Conservation (phyloP, 164 flowering plant genomes). For the Buxus sempervirens region DNA sequence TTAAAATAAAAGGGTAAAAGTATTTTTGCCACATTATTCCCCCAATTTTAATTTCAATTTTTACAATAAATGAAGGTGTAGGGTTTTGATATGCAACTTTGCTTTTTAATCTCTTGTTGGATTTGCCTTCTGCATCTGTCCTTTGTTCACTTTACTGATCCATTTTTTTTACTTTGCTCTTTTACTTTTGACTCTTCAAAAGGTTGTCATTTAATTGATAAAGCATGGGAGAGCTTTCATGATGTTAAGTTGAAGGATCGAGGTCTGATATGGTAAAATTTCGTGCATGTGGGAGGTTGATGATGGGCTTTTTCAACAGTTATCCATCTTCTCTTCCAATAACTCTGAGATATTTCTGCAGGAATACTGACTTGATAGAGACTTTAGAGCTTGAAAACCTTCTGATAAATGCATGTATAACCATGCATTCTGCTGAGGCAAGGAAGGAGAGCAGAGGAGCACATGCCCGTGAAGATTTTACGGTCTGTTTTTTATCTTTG, state of each 20-base stretch:
- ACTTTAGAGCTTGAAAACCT: conserved; percentile 94
- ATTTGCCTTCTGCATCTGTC: background rate
- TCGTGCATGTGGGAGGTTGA: conserved; percentile 1
- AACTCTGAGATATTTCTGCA: conserved; percentile 23
- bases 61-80: background rate
- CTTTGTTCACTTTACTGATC: background rate
- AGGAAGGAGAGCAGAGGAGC: conserved; percentile 99
- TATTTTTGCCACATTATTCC: background rate
- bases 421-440: conserved; percentile 99
- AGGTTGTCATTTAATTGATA: conserved; percentile 87
- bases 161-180: background rate
- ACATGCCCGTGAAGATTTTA: conserved; percentile 97
- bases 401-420: conserved; percentile 87
- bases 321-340: background rate
- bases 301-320: conserved; percentile 1
- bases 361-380: conserved; percentile 97
- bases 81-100: background rate
- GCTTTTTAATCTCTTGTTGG: background rate
- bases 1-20: too few relatives aligned
- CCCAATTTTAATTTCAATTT: background rate
- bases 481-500: conserved; percentile 44
- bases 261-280: conserved; percentile 76
- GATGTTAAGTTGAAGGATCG: conserved; percentile 86
- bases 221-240: conserved; percentile 84
- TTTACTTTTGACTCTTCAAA: conserved; percentile 3